Percentiles rank a stretch among this genome's conserved stretches.
Conservation (phyloP, 1,139 yeast genomes). For the Yamadazyma pseudoaaseri region DNA sequence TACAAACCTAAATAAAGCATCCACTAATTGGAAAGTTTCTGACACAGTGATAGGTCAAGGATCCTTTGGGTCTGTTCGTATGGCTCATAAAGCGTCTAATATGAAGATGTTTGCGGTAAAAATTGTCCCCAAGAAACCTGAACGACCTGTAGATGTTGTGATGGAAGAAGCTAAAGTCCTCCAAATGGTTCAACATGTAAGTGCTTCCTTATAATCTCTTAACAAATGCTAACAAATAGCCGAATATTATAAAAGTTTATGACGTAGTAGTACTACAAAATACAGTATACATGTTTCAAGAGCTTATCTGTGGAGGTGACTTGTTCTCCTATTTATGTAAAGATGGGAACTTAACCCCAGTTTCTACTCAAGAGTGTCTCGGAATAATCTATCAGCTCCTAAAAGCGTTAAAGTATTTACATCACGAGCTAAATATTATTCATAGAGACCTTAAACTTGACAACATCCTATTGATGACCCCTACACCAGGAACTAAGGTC, state of each 20-base stretch:
- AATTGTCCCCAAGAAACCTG: conserved; percentile 31
- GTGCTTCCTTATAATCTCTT: conserved; percentile 14
- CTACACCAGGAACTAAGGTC: conserved; percentile 50
- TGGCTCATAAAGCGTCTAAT: conserved; percentile 20
- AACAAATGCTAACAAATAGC: conserved; percentile 23
- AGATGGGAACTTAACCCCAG: conserved; percentile 34
- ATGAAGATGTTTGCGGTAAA: conserved; percentile 49
- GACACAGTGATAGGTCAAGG: conserved; percentile 54
- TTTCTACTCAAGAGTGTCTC: conserved; percentile 55
- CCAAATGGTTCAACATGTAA: conserved; percentile 34
- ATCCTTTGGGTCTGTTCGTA: conserved; percentile 55
- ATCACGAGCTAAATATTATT: conserved; percentile 21
- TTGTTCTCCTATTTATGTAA: conserved; percentile 57
- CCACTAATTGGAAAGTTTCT: conserved; percentile 39
- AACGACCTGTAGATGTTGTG: conserved; percentile 10
- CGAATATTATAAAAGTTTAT: conserved; percentile 44
- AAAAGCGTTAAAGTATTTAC: conserved; percentile 54
- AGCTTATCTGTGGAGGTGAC: conserved; percentile 62
- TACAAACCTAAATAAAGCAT: background rate
- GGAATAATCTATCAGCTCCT: conserved; percentile 56
- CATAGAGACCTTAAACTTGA: conserved; percentile 43
- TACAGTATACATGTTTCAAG: conserved; percentile 49
- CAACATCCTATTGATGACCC: conserved; percentile 52
- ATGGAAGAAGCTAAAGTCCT: conserved; percentile 45
- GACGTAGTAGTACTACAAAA: conserved; percentile 36